A percentile compares a stretch with the other conserved stretches of the same genome.
These are phyloP conservation scores for Saccharomycopsis babjevae DNA, from an alignment of 805 yeast genomes.

Conservation along the genomic window DNA sequence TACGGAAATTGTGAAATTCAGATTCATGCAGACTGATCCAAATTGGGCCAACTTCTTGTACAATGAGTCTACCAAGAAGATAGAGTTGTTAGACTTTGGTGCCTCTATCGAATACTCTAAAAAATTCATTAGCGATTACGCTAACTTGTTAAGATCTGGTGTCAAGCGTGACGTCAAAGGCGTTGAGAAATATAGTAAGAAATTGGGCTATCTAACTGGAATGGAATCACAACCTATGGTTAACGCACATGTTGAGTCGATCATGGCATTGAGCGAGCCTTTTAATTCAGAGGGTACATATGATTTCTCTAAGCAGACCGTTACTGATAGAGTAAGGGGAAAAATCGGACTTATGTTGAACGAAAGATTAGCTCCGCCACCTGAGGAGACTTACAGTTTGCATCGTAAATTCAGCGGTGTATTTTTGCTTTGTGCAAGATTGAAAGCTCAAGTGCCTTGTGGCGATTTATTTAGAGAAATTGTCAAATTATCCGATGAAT, in stretches of 20 bases:
- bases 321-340: constrained; percentile 83
- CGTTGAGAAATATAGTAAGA: constrained; percentile 54
- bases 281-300: constrained; percentile 53
- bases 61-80: constrained; percentile 55
- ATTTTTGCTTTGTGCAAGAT: constrained; percentile 75
- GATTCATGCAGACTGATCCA: constrained; percentile 97
- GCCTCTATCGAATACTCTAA: constrained; percentile 76
- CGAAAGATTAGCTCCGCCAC: constrained; percentile 92
- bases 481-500: constrained; percentile 37
- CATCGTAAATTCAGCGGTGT: constrained; percentile 95
- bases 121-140: constrained; percentile 60
- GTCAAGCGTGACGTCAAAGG: constrained; percentile 52
- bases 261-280: constrained; percentile 87
- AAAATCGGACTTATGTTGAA: constrained; percentile 84
- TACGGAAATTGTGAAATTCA: constrained; percentile 71
- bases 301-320: constrained; percentile 77
- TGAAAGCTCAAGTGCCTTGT: constrained; percentile 77
- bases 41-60: constrained; percentile 97
- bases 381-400: constrained; percentile 94
- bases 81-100: constrained; percentile 90
- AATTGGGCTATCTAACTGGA: constrained; percentile 86
- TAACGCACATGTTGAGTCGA: constrained; percentile 88
- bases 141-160: constrained; percentile 65
- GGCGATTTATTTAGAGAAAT: constrained; percentile 65
- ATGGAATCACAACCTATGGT: constrained; percentile 78